Evolutionary conservation across 2,329 filamentous ascomycete genomes (phyloP).

Genomic region (Claviceps maximensis): DNA sequence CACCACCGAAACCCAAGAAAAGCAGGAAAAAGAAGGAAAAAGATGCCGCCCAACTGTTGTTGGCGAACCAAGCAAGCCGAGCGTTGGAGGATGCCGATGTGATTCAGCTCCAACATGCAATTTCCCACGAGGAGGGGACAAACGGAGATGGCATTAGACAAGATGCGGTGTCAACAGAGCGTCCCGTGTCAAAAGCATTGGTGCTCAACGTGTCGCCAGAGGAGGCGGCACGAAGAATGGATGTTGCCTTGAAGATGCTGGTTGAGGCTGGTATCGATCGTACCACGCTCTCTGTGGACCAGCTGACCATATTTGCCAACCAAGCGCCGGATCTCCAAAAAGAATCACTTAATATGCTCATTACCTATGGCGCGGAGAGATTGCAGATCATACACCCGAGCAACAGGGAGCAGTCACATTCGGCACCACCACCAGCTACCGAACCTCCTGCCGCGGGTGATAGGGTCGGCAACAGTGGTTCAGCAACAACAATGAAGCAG

Average conservation of each 20-base stretch:
- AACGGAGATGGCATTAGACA: neutral
- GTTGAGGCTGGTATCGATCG: constrained; percentile 35
- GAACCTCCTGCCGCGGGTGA: constrained; percentile 11
- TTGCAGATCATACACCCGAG: constrained; percentile 43
- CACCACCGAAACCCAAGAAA: constrained; percentile 15
- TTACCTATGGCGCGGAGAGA: constrained; percentile 42
- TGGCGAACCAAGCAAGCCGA: constrained; percentile 6
- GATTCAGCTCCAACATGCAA: constrained; percentile 2
- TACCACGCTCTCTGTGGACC: constrained; percentile 36
- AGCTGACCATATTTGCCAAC: constrained; percentile 47
- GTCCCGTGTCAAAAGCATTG: constrained; percentile 9
- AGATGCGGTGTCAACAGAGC: constrained; percentile 3
- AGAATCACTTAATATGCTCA: constrained; percentile 42
- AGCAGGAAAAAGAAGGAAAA: constrained; percentile 11
- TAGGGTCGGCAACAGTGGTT: constrained; percentile 8
- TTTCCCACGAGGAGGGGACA: neutral
- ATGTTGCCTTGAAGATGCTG: constrained; percentile 35
- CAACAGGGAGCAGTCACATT: constrained; percentile 19
- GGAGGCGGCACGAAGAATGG: constrained; percentile 36
- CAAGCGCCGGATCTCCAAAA: constrained; percentile 42
- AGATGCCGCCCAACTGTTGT: constrained; percentile 7
- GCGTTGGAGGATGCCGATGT: constrained; percentile 2
- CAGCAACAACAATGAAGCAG: constrained; percentile 19
- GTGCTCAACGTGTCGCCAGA: constrained; percentile 26
- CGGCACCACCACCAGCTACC: constrained; percentile 15